Evolutionary conservation across 306 rosid genomes (phyloP).

Genomic region (Cercis canadensis): DNA sequence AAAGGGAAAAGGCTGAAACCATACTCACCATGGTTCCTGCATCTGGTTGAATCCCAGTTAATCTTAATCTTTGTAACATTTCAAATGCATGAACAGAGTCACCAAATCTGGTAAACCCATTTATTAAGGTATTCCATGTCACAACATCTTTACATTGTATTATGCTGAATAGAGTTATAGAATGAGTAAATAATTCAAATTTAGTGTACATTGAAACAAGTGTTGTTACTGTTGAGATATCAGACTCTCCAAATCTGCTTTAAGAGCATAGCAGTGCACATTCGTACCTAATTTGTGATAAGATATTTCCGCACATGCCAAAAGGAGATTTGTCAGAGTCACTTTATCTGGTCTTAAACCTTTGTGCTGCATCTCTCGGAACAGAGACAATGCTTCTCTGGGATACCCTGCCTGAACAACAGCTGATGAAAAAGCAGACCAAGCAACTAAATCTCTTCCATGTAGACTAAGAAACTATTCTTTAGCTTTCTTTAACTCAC

Average conservation of each 20-base stretch:
- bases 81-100: slow-evolving; percentile 51
- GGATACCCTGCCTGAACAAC: slow-evolving; percentile 63
- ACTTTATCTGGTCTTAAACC: slow-evolving; percentile 53
- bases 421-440: slow-evolving; percentile 69
- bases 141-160: slow-evolving; percentile 60
- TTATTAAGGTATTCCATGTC: slow-evolving; percentile 75
- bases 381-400: slow-evolving; percentile 55
- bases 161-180: slow-evolving; percentile 52
- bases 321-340: slow-evolving; percentile 50
- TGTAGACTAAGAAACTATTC: slow-evolving; percentile 49
- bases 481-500: slow-evolving; percentile 59
- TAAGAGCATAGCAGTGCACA: slow-evolving; percentile 60
- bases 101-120: slow-evolving; percentile 55
- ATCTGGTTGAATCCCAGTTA: slow-evolving; percentile 57
- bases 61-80: slow-evolving; percentile 49
- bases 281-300: slow-evolving; percentile 56
- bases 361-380: slow-evolving; percentile 53
- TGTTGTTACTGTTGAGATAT: slow-evolving; percentile 54
- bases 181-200: slow-evolving; percentile 47
- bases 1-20: slow-evolving; percentile 51
- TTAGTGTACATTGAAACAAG: slow-evolving; percentile 66
- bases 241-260: slow-evolving; percentile 49
- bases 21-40: slow-evolving; percentile 63
- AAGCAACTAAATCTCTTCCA: slow-evolving; percentile 64
- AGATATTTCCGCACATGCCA: slow-evolving; percentile 58